Conservation (phyloP, 176 grass and related monocot genomes). For the Tillandsia fasciculata region DNA sequence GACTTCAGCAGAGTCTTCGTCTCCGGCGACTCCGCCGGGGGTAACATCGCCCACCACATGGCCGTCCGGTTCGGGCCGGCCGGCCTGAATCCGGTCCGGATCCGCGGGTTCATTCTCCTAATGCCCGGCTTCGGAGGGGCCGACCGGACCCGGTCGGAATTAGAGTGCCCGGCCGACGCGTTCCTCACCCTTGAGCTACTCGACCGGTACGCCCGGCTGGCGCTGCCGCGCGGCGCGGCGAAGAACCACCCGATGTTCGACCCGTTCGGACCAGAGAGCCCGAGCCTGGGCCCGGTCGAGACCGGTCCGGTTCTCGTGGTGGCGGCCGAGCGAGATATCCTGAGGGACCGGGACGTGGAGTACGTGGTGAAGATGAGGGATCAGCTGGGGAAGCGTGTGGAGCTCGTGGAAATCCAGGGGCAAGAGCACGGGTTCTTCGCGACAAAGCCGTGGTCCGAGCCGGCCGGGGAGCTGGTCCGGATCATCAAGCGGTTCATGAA, state of each 20-base stretch:
- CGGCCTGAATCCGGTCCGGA: conserved; percentile 21
- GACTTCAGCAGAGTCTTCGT: conserved; percentile 28
- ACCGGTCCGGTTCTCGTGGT: conserved; percentile 31
- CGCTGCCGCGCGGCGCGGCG: conserved; percentile 25
- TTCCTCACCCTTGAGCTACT: conserved; percentile 17
- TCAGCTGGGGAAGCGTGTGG: conserved; percentile 22
- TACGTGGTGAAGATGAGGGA: conserved; percentile 30
- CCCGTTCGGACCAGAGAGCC: conserved; percentile 24
- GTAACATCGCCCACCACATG: conserved; percentile 36
- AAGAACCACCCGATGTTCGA: conserved; percentile 24
- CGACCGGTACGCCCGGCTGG: conserved; percentile 13
- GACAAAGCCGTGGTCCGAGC: conserved; percentile 23
- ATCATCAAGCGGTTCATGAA: conserved; percentile 24
- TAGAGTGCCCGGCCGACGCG: conserved; percentile 18
- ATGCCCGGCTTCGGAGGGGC: conserved; percentile 32
- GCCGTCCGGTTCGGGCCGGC: conserved; percentile 25
- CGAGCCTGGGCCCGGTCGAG: conserved; percentile 16
- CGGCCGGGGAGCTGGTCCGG: conserved; percentile 8
- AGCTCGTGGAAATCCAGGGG: conserved; percentile 27
- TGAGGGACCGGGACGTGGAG: conserved; percentile 32
- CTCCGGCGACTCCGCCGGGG: conserved; percentile 34
- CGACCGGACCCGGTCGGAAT: conserved; percentile 26
- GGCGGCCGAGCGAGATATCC: conserved; percentile 27
- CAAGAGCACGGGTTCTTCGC: conserved; percentile 43
- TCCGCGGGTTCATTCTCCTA: conserved; percentile 34